A percentile compares a stretch with the other conserved stretches of the same genome.
phyloP scores from a whole-genome alignment of 1,284 basidiomycete genomes.

The Heterobasidion occidentale region DNA sequence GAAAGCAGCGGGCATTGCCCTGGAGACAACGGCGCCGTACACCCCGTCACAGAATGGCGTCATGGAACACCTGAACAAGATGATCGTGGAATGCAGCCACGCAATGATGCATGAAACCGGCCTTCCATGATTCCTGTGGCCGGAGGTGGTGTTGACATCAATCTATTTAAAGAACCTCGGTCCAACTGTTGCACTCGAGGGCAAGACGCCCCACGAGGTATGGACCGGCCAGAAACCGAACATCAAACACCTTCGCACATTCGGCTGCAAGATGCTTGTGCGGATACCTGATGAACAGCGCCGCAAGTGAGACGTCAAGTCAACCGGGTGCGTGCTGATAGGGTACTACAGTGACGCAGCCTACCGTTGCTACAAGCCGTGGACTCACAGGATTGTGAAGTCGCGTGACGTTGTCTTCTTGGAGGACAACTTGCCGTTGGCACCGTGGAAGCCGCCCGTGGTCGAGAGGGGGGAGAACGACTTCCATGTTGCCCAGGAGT shows the following conservation, averaged over 20 bases:
- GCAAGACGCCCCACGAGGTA: background rate
- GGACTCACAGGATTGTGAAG: background rate
- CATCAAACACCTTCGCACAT: background rate
- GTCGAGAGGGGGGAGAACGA: no score
- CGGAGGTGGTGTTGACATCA: background rate
- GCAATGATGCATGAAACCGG: background rate
- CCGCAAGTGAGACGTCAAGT: background rate
- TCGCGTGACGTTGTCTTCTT: background rate
- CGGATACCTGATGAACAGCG: background rate
- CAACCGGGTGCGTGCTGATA: background rate
- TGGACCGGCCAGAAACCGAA: background rate
- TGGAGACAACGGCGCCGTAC: background rate
- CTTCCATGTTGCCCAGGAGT: no score
- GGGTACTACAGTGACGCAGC: background rate
- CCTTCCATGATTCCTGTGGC: background rate
- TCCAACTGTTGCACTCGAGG: background rate
- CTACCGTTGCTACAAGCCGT: background rate
- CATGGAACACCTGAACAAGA: background rate
- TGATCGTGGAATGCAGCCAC: background rate
- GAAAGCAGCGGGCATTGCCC: background rate
- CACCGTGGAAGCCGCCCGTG: no score
- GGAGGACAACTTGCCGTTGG: background rate
- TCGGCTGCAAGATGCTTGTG: background rate
- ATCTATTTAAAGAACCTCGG: background rate
- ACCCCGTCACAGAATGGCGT: background rate